phyloP scores from a whole-genome alignment of 2,329 filamentous ascomycete species.

The Dothidotthia symphoricarpi region DNA sequence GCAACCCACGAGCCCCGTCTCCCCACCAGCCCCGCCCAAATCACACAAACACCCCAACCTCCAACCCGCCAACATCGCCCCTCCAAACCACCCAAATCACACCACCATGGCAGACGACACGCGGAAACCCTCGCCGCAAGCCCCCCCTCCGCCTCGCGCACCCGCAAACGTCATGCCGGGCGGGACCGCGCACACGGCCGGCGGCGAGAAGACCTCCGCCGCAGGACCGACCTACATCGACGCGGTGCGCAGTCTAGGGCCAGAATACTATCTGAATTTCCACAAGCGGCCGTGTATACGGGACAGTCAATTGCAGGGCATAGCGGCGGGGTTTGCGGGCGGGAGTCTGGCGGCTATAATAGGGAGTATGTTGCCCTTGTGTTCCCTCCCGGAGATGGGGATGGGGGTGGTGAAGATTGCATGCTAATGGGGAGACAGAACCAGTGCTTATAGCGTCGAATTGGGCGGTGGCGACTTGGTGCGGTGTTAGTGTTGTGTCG shows the following conservation, averaged over 20 bases:
- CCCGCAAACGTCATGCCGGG: conserved; percentile 50
- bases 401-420: conserved; percentile 13
- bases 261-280: conserved; percentile 67
- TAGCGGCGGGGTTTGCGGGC: conserved; percentile 72
- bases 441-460: conserved; percentile 69
- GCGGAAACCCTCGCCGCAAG: conserved; percentile 29
- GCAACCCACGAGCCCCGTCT: neutral
- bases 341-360: conserved; percentile 73
- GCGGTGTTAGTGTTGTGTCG: conserved; percentile 65
- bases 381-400: conserved; percentile 5
- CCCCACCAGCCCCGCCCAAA: neutral
- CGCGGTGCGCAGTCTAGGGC: conserved; percentile 65
- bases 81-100: conserved; percentile 13
- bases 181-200: conserved; percentile 59
- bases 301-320: conserved; percentile 78
- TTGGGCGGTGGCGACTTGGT: conserved; percentile 80
- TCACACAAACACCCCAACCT: neutral
- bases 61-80: neutral
- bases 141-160: conserved; percentile 19
- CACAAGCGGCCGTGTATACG: conserved; percentile 81
- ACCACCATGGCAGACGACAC: conserved; percentile 49
- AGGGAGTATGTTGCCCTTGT: conserved; percentile 58
- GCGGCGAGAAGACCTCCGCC: conserved; percentile 47
- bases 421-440: conserved; percentile 39
- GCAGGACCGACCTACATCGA: conserved; percentile 50